Conservation (phyloP, 2,329 filamentous ascomycete genomes). For the Exophiala dermatitidis region DNA sequence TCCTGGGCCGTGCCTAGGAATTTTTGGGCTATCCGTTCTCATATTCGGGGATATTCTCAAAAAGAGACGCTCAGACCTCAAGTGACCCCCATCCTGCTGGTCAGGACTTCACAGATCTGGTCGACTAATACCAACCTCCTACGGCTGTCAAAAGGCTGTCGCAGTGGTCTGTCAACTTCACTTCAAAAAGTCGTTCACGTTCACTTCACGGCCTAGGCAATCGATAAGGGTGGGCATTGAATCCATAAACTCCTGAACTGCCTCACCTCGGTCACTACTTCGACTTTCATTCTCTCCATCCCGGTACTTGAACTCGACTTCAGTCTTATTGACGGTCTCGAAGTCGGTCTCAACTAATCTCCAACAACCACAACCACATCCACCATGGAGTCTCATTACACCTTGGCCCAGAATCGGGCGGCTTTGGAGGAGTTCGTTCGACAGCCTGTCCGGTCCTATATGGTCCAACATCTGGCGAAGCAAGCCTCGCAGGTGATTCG, state of each 20-base stretch:
- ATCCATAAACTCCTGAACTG: slow-evolving; percentile 17
- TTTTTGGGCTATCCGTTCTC: slow-evolving; percentile 2
- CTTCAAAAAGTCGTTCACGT: background rate
- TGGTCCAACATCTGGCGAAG: slow-evolving; percentile 42
- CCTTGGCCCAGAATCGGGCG: slow-evolving; percentile 33
- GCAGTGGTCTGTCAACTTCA: slow-evolving; percentile 15
- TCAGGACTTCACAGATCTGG: slow-evolving; percentile 15
- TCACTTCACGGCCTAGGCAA: slow-evolving; percentile 9
- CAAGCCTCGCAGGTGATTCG: slow-evolving; percentile 44
- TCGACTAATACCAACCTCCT: slow-evolving; percentile 18
- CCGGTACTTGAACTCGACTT: background rate
- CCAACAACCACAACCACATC: slow-evolving; percentile 1
- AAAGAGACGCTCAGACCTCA: slow-evolving; percentile 12
- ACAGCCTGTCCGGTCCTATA: slow-evolving; percentile 42
- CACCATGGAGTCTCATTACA: slow-evolving; percentile 23
- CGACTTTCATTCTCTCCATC: background rate
- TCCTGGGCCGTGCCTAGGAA: slow-evolving; percentile 19
- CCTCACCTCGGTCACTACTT: slow-evolving; percentile 11
- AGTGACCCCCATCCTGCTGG: slow-evolving; percentile 15
- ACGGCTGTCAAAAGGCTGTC: slow-evolving; percentile 16
- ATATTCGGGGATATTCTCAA: slow-evolving; percentile 10
- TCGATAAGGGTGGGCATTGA: slow-evolving; percentile 2
- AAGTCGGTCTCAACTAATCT: slow-evolving; percentile 1
- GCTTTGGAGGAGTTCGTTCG: slow-evolving; percentile 44
- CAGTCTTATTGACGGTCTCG: background rate